These are phyloP conservation scores for Pseudogymnoascus verrucosus DNA, from an alignment of 2,329 filamentous ascomycete species.

Conservation along the genomic window DNA sequence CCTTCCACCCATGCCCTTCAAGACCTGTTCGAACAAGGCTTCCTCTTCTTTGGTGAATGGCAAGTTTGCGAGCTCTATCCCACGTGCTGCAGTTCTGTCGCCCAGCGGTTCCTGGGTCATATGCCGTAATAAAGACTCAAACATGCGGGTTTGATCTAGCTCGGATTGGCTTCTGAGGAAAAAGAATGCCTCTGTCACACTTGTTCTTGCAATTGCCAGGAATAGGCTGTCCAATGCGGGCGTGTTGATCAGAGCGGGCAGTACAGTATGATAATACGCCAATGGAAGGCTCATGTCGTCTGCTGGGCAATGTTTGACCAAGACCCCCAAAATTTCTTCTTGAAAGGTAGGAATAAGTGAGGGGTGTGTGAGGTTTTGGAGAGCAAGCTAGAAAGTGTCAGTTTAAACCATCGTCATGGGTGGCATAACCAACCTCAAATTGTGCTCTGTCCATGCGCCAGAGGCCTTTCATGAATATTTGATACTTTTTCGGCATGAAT, in stretches of 20 bases:
- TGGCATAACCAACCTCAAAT: slow-evolving; percentile 44
- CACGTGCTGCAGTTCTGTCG: slow-evolving; percentile 43
- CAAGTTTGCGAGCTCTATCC: slow-evolving; percentile 63
- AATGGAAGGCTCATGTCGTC: slow-evolving; percentile 59
- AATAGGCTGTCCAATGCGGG: slow-evolving; percentile 60
- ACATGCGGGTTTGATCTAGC: slow-evolving; percentile 52
- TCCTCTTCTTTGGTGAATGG: slow-evolving; percentile 67
- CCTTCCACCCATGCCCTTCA: slow-evolving; percentile 58
- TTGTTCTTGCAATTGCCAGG: slow-evolving; percentile 57
- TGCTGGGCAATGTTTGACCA: slow-evolving; percentile 53
- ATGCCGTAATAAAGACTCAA: slow-evolving; percentile 55
- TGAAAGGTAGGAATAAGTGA: slow-evolving; percentile 73
- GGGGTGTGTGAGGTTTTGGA: slow-evolving; percentile 71
- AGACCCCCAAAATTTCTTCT: slow-evolving; percentile 67
- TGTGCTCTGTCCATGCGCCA: slow-evolving; percentile 71
- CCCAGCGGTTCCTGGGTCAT: slow-evolving; percentile 39
- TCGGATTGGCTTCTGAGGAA: slow-evolving; percentile 62
- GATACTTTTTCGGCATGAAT: slow-evolving; percentile 67
- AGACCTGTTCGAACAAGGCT: slow-evolving; percentile 61
- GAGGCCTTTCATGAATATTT: slow-evolving; percentile 71
- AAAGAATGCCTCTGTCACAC: slow-evolving; percentile 63
- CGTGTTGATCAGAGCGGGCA: slow-evolving; percentile 60
- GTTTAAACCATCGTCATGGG: slow-evolving; percentile 12
- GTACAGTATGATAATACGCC: slow-evolving; percentile 70
- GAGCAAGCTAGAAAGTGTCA: slow-evolving; percentile 44